Evolutionary conservation across 108 stramenopile species (phyloP).

Genomic region (Aurantiochytrium sp.): DNA sequence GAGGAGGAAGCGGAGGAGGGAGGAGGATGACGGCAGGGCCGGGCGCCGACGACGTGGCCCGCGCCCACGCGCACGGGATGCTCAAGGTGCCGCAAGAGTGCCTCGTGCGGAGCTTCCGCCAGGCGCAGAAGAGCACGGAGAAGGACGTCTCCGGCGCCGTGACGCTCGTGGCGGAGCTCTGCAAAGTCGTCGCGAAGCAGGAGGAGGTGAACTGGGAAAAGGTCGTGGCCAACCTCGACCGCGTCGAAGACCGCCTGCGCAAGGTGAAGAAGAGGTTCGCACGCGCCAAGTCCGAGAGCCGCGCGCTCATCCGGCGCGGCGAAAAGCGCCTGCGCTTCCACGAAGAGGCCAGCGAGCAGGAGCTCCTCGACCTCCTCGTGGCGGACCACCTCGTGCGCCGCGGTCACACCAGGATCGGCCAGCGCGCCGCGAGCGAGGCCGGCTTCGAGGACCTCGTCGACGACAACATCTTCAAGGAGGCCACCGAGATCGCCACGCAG

Average conservation of each 20-base stretch:
- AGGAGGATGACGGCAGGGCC: too few species aligned
- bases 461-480: background rate
- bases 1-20: too few species aligned
- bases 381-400: slow-evolving; percentile 1
- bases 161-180: background rate
- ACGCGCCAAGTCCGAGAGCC: background rate
- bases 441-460: background rate
- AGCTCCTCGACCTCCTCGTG: background rate
- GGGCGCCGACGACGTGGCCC: too few species aligned
- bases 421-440: background rate
- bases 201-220: background rate
- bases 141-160: background rate
- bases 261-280: background rate
- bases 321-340: background rate
- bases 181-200: background rate
- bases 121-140: background rate
- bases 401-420: background rate
- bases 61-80: background rate
- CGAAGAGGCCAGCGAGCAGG: background rate
- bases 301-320: background rate
- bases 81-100: slow-evolving; percentile 7
- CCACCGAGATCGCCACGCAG: background rate
- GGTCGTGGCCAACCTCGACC: slow-evolving; percentile 1
- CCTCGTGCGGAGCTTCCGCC: background rate
- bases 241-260: background rate